Evolutionary conservation across 2,329 filamentous ascomycete species (phyloP).

Genomic region (Paracoccidioides brasiliensis): DNA sequence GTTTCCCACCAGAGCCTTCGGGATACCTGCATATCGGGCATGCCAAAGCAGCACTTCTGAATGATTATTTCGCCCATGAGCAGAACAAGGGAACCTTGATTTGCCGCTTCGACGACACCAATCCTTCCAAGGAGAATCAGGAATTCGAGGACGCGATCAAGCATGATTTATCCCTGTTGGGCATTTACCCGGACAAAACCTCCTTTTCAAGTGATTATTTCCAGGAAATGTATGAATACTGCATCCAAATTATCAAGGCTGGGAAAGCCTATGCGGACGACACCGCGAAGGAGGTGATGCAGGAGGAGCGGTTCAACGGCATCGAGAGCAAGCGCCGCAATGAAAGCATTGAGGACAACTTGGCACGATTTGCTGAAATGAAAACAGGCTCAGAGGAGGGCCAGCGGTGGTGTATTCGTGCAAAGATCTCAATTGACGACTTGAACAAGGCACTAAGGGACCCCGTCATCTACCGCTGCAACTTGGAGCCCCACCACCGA

Average conservation of each 20-base stretch:
- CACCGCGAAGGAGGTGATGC: conserved; percentile 80
- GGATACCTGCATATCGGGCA: conserved; percentile 48
- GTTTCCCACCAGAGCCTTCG: conserved; percentile 26
- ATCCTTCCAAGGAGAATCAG: conserved; percentile 92
- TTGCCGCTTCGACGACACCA: conserved; percentile 92
- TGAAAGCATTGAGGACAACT: conserved; percentile 64
- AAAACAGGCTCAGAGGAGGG: conserved; percentile 71
- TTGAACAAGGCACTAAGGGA: conserved; percentile 93
- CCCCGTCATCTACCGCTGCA: conserved; percentile 95
- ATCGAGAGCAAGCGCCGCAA: conserved; percentile 72
- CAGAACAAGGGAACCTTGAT: conserved; percentile 84
- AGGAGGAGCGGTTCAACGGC: conserved; percentile 69
- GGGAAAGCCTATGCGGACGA: conserved; percentile 91
- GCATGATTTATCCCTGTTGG: conserved; percentile 81
- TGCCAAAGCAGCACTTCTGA: conserved; percentile 83
- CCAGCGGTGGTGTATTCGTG: conserved; percentile 76
- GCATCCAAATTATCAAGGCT: conserved; percentile 68
- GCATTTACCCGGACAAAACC: conserved; percentile 73
- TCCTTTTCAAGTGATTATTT: conserved; percentile 96
- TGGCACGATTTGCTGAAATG: conserved; percentile 87
- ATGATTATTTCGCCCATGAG: conserved; percentile 93
- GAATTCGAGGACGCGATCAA: conserved; percentile 92
- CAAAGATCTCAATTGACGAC: conserved; percentile 83
- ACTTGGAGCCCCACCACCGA: conserved; percentile 50
- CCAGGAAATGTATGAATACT: conserved; percentile 76